Conservation (phyloP, 2,329 filamentous ascomycete genomes). For the Paraphoma chrysanthemicola region DNA sequence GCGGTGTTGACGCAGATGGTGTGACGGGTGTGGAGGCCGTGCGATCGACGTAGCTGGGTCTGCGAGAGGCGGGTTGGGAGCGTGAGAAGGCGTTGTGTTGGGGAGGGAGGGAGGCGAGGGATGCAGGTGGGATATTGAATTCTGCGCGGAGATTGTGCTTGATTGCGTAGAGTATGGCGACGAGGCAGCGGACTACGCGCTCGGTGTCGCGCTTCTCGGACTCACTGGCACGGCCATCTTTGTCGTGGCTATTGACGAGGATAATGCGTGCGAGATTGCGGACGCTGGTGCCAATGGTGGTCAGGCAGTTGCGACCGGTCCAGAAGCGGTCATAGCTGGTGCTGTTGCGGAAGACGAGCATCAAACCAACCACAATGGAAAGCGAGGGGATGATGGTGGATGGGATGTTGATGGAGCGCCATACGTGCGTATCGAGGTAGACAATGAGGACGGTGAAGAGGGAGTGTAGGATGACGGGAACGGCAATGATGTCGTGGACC, state of each 20-base stretch:
- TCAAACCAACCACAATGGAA: conserved; percentile 70
- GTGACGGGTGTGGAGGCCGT: conserved; percentile 7
- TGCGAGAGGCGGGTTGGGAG: conserved; percentile 22
- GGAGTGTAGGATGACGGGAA: conserved; percentile 65
- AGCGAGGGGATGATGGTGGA: conserved; percentile 67
- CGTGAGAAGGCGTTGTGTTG: conserved; percentile 19
- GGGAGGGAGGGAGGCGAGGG: conserved; percentile 27
- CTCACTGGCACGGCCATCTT: conserved; percentile 26
- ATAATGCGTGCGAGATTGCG: conserved; percentile 66
- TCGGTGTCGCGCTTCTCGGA: conserved; percentile 64
- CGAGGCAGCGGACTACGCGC: conserved; percentile 63
- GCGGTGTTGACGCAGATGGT: conserved; percentile 24
- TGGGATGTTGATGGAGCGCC: conserved; percentile 61
- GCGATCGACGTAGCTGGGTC: conserved; percentile 39
- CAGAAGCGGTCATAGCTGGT: conserved; percentile 71
- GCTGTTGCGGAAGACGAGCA: conserved; percentile 72
- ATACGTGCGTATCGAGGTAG: conserved; percentile 61
- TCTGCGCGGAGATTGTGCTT: conserved; percentile 71
- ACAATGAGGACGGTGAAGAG: conserved; percentile 66
- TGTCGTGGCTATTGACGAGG: conserved; percentile 54
- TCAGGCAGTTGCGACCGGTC: conserved; percentile 65
- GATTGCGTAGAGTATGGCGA: conserved; percentile 68
- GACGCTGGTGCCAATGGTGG: conserved; percentile 63
- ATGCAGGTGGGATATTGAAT: conserved; percentile 56
- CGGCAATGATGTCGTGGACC: conserved; percentile 64